These are phyloP conservation scores for Tympanopsis confertula DNA, from an alignment of 2,329 filamentous ascomycete genomes.

Conservation along the genomic window DNA sequence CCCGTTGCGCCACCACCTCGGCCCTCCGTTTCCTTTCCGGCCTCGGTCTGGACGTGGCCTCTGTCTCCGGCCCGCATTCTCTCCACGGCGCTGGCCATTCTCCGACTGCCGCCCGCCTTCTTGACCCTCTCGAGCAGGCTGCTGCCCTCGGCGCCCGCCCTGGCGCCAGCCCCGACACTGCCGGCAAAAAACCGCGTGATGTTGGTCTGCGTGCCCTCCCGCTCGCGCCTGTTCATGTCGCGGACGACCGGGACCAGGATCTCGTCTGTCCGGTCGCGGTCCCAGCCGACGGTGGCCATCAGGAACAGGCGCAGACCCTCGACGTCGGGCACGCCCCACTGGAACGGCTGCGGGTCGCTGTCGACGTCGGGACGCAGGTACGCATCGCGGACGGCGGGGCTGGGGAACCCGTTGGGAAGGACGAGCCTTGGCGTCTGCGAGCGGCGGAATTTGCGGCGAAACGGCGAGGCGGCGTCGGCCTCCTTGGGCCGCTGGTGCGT, in stretches of 20 bases:
- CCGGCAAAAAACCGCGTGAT: slow-evolving; percentile 90
- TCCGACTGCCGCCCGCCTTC: not conserved
- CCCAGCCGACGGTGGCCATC: slow-evolving; percentile 89
- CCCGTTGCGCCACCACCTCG: too few species aligned
- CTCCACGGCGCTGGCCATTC: not conserved
- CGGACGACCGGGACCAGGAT: slow-evolving; percentile 88
- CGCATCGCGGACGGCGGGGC: slow-evolving; percentile 64
- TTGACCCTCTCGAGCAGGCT: not conserved
- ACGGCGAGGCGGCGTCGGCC: slow-evolving; percentile 46
- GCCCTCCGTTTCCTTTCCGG: not conserved
- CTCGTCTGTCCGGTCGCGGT: slow-evolving; percentile 82
- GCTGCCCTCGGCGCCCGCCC: slow-evolving; percentile 8
- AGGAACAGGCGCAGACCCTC: slow-evolving; percentile 74
- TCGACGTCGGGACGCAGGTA: slow-evolving; percentile 85
- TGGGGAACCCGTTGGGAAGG: slow-evolving; percentile 70
- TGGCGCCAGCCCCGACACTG: slow-evolving; percentile 52
- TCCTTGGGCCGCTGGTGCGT: slow-evolving; percentile 48
- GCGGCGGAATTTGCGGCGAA: slow-evolving; percentile 78
- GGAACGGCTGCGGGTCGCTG: slow-evolving; percentile 63
- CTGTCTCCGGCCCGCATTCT: not conserved
- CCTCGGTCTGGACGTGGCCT: not conserved
- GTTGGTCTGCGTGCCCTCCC: slow-evolving; percentile 88
- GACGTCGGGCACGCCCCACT: slow-evolving; percentile 92
- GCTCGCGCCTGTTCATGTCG: slow-evolving; percentile 82
- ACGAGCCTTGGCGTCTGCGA: slow-evolving; percentile 74